Evolutionary conservation across 805 yeast genomes (phyloP), one percentile per base, ranked within the genome.

Genomic region (Starmera pachycereana): DNA sequence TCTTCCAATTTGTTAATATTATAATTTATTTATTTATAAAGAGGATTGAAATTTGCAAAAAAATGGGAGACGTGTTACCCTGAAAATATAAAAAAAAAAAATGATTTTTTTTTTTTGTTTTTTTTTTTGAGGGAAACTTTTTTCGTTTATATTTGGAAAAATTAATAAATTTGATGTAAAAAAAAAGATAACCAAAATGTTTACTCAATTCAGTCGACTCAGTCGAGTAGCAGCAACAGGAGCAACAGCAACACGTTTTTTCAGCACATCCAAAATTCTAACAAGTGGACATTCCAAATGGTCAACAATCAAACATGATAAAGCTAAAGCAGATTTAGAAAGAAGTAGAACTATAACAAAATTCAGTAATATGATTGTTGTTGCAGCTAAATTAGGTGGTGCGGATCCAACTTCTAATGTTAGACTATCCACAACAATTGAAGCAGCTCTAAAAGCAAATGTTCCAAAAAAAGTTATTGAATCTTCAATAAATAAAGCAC

Each of bases 261-360:
- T 41, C 12, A 28, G 18, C 27, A 22, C 27, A 22, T 22, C 27
- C 27, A 22, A 22, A 22, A 7, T 22, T 8, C 27, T 22, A 7
- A 22, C 27, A 22, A 63, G 67, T 5, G 98, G 98, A 1, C 98
- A 90, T 60, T 81, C 86, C 31, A 90, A 89, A 61, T 90, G 98
- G 98, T 85, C 94, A 34, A 86, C 84, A 37, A 90, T 92, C 50
- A 83, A 88, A 55, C 97, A 88, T 56, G 92, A 84, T 56, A 90
- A 90, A 62, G 95, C 95, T 40, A 85, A 86, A 46, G 87, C 88
- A 53, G 98, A 90, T 62, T 84, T 87, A 16, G 76, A 72, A 43
- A 79, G 76, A 57, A 80, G 86, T 43, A 72, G 76, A 41, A 67
- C 76, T 27, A 78, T 86, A 6, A 81, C 79, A 50, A 76, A 78